Base-by-base conservation (phyloP, 1,139 yeast genomes). In the Lodderomyces orthopsilosis region DNA sequence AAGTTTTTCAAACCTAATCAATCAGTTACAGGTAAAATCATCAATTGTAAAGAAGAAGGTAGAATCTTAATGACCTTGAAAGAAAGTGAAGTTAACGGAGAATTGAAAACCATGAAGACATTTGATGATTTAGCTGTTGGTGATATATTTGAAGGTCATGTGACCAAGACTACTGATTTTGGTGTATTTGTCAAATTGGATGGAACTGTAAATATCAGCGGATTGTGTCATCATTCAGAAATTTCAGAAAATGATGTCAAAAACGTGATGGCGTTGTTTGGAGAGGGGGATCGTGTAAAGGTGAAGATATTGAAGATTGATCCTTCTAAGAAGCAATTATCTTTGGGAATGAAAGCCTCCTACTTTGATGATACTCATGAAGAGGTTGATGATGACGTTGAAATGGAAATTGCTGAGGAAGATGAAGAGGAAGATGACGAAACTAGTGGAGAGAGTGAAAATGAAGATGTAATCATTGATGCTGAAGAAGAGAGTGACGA, bases 341-440 rank as follows among this genome's bases (percentile, higher is more conserved):
- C 95, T 1, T 76, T 91, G 47, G 96, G 98, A 51, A 83, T 91
- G 90, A 93, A 90, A 68, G 97, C 97, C 2, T 87, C 96, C 3
- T 89, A 85, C 65, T 91, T 93, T 63, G 73, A 72, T 18, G 71
- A 63, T 18, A 75, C 60, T 15, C 63, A 61, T 15, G 69, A 57
- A 12, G 64, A 59, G 38, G 65, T 59, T 7, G 68, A 59, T 12
- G 70, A 62, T 34, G 65, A 51, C 24, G 66, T 56, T n/a, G 70
- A 58, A 21, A 67, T 57, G 21, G 65, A 56, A 21, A 66, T 58
- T n/a, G 60, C 56, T 39, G 64, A 47, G 15, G 57, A 56, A 10
- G 60, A 53, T 2, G 61, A 50, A 6, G 69, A 59, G 12, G 61
- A 52, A 4, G 63, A 53, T 18, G 65, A 54, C 15, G 49, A 52